Conservation (phyloP, 2,329 filamentous ascomycete species). For the Fusarium chuoi region DNA sequence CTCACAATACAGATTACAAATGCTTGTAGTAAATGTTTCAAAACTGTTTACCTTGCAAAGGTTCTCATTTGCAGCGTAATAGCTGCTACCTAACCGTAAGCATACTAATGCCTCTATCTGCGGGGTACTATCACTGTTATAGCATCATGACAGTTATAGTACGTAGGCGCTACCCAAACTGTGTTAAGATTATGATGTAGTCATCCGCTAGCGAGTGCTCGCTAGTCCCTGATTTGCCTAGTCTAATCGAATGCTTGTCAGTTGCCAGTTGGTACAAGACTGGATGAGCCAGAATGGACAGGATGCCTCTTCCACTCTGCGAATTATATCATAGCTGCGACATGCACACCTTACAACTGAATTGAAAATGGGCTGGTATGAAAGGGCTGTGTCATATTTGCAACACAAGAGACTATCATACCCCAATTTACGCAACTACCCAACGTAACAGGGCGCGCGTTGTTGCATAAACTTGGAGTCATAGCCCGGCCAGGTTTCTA, state of each 20-base stretch:
- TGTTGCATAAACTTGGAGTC: neutral
- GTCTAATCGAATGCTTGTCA: neutral
- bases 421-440: neutral
- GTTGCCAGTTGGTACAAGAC: neutral
- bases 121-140: neutral
- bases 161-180: neutral
- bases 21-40: neutral
- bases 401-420: neutral
- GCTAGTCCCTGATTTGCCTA: too few species aligned
- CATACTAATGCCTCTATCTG: neutral
- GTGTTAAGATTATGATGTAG: neutral
- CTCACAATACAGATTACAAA: neutral
- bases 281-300: neutral
- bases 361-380: neutral
- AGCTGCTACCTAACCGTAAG: neutral
- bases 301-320: neutral
- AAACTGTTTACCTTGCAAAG: neutral
- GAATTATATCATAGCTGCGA: neutral
- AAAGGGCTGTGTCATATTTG: neutral
- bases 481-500: neutral
- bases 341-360: neutral
- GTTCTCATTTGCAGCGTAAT: rapidly evolving
- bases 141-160: neutral
- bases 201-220: neutral
- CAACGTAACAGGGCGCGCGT: neutral